Conservation (phyloP, 148 eudicot species). For the Oxyria digyna region DNA sequence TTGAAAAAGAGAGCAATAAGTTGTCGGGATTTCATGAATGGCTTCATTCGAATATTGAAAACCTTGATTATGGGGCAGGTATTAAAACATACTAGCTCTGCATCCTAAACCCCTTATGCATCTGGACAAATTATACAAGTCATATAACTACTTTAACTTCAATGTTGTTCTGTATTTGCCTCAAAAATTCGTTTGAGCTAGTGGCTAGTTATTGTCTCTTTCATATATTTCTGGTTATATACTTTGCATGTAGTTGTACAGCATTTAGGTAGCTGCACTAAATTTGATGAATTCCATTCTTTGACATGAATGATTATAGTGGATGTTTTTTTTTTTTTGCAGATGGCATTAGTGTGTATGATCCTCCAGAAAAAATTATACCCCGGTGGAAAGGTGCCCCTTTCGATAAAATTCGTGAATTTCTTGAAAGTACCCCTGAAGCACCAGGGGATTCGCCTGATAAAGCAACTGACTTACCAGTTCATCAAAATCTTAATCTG, state of each 20-base stretch:
- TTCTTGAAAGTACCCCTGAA: conserved; percentile 25
- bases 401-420: conserved; percentile 37
- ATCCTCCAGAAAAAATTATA: conserved; percentile 77
- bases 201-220: background rate
- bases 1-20: conserved; percentile 52
- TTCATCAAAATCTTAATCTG: conserved; percentile 9
- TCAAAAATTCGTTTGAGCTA: background rate
- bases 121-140: background rate
- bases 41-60: conserved; percentile 85
- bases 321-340: conserved; percentile 12
- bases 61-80: conserved; percentile 97
- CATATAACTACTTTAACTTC: background rate
- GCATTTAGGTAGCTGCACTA: background rate
- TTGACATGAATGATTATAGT: background rate
- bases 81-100: conserved; percentile 6
- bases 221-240: background rate
- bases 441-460: conserved; percentile 8
- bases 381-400: conserved; percentile 97
- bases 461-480: conserved; percentile 21
- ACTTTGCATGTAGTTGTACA: background rate
- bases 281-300: background rate
- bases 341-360: conserved; percentile 87
- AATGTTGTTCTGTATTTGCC: background rate
- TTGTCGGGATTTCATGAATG: conserved; percentile 52
- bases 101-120: background rate